Base-by-base conservation (phyloP, 2,329 filamentous ascomycete species). In the Sarocladium strictum region DNA sequence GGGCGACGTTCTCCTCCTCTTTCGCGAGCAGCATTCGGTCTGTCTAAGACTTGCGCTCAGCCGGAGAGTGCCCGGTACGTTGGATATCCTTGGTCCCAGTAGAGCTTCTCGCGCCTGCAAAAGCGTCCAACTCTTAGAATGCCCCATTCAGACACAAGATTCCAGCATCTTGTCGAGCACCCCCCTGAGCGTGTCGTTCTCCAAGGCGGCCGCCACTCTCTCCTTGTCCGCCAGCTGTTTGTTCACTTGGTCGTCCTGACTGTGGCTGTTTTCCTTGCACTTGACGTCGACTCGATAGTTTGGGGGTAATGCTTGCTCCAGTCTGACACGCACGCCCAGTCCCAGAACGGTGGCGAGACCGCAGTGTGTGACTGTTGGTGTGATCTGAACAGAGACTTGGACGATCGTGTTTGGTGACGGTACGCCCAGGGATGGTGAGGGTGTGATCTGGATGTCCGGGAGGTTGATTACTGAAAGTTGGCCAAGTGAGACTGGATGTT, bases 221-320 rank as follows among this genome's bases (percentile, higher is more conserved):
- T 99, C 94, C 76, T 97, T 99, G 73, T 99, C 94, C 32, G 85
- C 89, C 41, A 99, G 76, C 72, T 99, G 94, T 77, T 97, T 97
- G 74, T 96, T 97, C 53, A 97, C 91, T 68, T 96, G 91, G 59
- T 96, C 91, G 45, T 90, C 93, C 58, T 95, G 95, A 60, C 85
- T 90, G 69, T 97, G 94, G n/a, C 91, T 94, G 58, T 92, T 93
- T 71, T 96, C 88, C 71, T 97, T 97, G 70, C 97, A 96, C 63
- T 86, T 83, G 45, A 97, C 90, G 69, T 97, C 92, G 52, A 97
- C 81, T 35, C 94, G 84, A 69, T 94, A 99, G 64, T 93, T 89
- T 32, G 94, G 89, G 2, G 94, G 94, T 56, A 99, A 77, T 11
- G 89, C 87, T 69, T 96, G 88, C 73, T 97, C 92, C 23, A 99